phyloP scores from a whole-genome alignment of 1,139 yeast species.

The Blastobotrys persicus region DNA sequence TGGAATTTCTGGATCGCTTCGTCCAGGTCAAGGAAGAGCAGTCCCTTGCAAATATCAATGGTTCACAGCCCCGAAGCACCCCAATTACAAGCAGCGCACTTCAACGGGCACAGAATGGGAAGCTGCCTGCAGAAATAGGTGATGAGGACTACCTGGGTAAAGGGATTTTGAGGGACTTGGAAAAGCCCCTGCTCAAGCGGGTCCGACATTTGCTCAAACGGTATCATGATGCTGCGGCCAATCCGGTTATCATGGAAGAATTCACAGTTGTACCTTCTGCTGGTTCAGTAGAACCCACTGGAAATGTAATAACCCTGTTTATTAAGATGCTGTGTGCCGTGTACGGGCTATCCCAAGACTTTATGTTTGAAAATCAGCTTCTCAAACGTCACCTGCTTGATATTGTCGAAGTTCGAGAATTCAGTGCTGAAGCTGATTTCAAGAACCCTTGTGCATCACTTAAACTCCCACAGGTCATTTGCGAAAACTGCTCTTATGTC shows the following conservation, averaged over 20 bases:
- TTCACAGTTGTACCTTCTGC: conserved; percentile 64
- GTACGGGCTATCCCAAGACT: conserved; percentile 59
- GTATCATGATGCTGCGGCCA: conserved; percentile 70
- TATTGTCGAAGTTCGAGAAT: conserved; percentile 78
- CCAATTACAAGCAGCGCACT: conserved; percentile 48
- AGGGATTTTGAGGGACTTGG: conserved; percentile 46
- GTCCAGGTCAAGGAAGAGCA: conserved; percentile 36
- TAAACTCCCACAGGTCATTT: conserved; percentile 63
- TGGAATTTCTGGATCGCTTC: conserved; percentile 70
- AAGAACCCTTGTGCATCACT: conserved; percentile 72
- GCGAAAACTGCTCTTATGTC: conserved; percentile 74
- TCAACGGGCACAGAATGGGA: conserved; percentile 31
- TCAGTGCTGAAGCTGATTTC: conserved; percentile 74
- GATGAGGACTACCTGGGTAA: conserved; percentile 25
- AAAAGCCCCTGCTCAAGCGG: conserved; percentile 65
- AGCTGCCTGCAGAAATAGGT: conserved; percentile 9
- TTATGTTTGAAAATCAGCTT: conserved; percentile 70
- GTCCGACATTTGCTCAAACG: conserved; percentile 61
- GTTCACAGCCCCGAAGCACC: conserved; percentile 55
- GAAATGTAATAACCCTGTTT: conserved; percentile 74
- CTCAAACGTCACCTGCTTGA: conserved; percentile 71
- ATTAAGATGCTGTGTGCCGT: conserved; percentile 76
- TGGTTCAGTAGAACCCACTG: conserved; percentile 21
- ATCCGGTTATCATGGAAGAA: conserved; percentile 61
- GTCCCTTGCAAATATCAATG: conserved; percentile 29